Base-by-base conservation (phyloP, 225 moss, liverwort and hornwort genomes). In the Polytrichum formosum region DNA sequence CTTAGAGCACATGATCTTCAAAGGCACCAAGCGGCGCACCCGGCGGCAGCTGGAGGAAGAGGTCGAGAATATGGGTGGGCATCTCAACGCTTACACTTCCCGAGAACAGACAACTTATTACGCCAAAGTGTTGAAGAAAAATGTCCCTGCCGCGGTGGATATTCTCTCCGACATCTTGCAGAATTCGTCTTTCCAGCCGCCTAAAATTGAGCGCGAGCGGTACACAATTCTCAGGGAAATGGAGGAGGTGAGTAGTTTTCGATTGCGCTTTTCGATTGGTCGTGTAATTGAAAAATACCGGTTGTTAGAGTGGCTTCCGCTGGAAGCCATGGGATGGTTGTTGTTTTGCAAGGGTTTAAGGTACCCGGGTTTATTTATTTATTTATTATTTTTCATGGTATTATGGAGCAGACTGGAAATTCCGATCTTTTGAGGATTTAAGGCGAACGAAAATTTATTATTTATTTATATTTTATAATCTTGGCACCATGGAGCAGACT, bases 1-100 rank as follows among this genome's bases (percentile, higher is more conserved):
- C 67, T 64, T 92, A 70, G 90, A 92, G 81, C 91, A 92, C 58
- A 87, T 92, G 91, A 90, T 92, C 73, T 92, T 92, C 72, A 92
- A 92, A 80, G 91, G 91, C 27, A 90, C 91, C 22, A 70, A 79
- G 54, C 83, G 83, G 70, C 85, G 91, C n/a, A 73, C 63, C 26
- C 74, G 83, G 70, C 61, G 83, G 61, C 74, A 78, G 31, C 72
- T 92, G 35, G 91, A 92, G 83, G 90, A 90, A 72, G 90, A 92
- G 76, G 82, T 92, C 70, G 91, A 92, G 85, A 92, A 90, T 60
- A 83, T 84, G 80, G 90, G 91, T 28, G 91, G 87, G 23, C 91
- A 90, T 59, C 83, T 90, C 68, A 90, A 92, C 54, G 91, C 91
- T 9, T 92, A 87, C 73, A 92, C 90, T 8, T 87, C 90, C 18